These are phyloP conservation scores for Hansenula anomala DNA, from an alignment of 1,139 yeast genomes.

Conservation along the genomic window DNA sequence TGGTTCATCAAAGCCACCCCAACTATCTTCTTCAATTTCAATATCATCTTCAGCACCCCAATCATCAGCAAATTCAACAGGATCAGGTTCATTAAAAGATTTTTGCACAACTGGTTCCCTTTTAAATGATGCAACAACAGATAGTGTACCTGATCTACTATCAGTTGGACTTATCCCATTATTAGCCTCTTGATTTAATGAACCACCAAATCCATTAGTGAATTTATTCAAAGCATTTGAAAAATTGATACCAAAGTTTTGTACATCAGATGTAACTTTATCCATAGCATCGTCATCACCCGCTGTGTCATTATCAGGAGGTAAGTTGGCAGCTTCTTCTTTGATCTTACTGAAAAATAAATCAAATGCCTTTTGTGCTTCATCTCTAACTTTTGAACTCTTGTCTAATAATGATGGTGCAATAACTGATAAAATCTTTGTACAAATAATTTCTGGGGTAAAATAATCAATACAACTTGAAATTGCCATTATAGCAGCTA, in stretches of 20 bases:
- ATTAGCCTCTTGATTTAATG: slow-evolving; percentile 15
- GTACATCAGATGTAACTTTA: slow-evolving; percentile 22
- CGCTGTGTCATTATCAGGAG: slow-evolving; percentile 40
- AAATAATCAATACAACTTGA: slow-evolving; percentile 61
- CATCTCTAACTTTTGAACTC: slow-evolving; percentile 62
- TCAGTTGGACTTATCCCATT: slow-evolving; percentile 14
- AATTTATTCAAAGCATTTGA: slow-evolving; percentile 15
- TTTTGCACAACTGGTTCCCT: slow-evolving; percentile 1
- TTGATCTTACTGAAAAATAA: slow-evolving; percentile 62
- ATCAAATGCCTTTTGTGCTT: slow-evolving; percentile 66
- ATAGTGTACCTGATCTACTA: slow-evolving; percentile 17
- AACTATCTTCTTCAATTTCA: slow-evolving; percentile 3
- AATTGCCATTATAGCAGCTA: slow-evolving; percentile 76
- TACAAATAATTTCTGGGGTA: slow-evolving; percentile 71
- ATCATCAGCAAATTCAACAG: slow-evolving; percentile 8
- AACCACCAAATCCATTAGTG: slow-evolving; percentile 16
- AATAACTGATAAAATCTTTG: slow-evolving; percentile 77
- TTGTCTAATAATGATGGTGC: slow-evolving; percentile 81
- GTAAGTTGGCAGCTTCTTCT: slow-evolving; percentile 52
- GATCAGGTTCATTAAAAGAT: slow-evolving; percentile 1
- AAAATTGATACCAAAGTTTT: slow-evolving; percentile 23
- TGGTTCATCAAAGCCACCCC: background rate
- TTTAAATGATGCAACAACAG: slow-evolving; percentile 13
- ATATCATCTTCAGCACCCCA: slow-evolving; percentile 15
- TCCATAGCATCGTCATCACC: slow-evolving; percentile 12